Evolutionary conservation across 495 filamentous ascomycete species (phyloP), one percentile per base, ranked within the genome.

Genomic region (Penicillium paradoxum): DNA sequence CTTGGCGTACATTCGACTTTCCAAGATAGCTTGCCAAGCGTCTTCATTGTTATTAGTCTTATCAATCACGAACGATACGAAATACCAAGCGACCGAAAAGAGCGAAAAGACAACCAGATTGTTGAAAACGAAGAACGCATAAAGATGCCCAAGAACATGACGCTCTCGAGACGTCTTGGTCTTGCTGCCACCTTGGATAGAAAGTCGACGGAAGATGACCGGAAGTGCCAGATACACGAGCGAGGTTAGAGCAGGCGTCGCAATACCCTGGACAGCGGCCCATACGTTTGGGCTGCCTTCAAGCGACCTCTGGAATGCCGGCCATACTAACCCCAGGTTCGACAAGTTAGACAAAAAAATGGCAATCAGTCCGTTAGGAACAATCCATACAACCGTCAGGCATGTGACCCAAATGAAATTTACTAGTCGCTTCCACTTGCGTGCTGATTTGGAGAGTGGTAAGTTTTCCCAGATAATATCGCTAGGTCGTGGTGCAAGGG

Each of bases 391-490:
- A 6, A 95, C 25, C 0, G 93, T 97, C 54, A 98, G 72, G 6
- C 88, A 56, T 25, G 80, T 70, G 19, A 97, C 85, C 88, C 91
- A 95, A 37, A 95, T 66, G 44, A 88, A 86, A 66, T 90, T 93
- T 55, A 87, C 78, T 41, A 95, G 74, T 17, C 84, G 74, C 60
- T 85, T 87, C 76, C 84, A 88, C 46, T 79, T 73, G 51, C 91
- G 82, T 7, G 80, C 74, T 17, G 78, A 66, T 42, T 85, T 82
- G 21, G 77, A 78, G 51, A 95, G 73, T 17, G 79, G 79, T 63
- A 97, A 78, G 61, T 98, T 98, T 57, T 91, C 87, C 93, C 93
- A 98, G 57, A 98, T 96, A 29, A 98, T 79, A 65, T 97, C 93
- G 58, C 88, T 88, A 22, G 95, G 91, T 58, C 82, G 80, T 10